Evolutionary conservation across 2,329 filamentous ascomycete genomes (phyloP).

Genomic region (Penicillium glabrum): DNA sequence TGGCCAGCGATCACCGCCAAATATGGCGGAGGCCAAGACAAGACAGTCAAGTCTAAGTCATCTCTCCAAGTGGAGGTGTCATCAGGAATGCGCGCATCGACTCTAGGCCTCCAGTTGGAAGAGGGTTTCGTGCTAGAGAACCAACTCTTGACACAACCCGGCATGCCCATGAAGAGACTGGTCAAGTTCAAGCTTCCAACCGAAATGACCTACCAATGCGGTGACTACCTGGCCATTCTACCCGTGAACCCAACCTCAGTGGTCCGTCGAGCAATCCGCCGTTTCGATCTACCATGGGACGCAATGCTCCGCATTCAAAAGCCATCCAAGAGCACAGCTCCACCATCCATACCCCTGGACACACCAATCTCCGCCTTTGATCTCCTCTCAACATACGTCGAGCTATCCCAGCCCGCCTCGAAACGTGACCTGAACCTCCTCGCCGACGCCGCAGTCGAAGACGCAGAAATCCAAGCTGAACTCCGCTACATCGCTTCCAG

Average conservation of each 20-base stretch:
- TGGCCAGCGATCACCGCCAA: slow-evolving; percentile 52
- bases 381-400: slow-evolving; percentile 69
- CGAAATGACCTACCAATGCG: slow-evolving; percentile 65
- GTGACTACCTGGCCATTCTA: slow-evolving; percentile 74
- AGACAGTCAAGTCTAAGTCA: slow-evolving; percentile 35
- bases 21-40: slow-evolving; percentile 27
- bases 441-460: slow-evolving; percentile 48
- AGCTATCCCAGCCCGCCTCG: slow-evolving; percentile 70
- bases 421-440: slow-evolving; percentile 58
- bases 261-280: slow-evolving; percentile 62
- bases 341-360: slow-evolving; percentile 51
- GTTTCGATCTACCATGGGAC: slow-evolving; percentile 69
- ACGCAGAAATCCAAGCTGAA: slow-evolving; percentile 49
- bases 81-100: slow-evolving; percentile 54
- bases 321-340: slow-evolving; percentile 44
- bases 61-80: slow-evolving; percentile 51
- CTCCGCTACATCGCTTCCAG: slow-evolving; percentile 30
- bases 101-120: slow-evolving; percentile 63
- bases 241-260: slow-evolving; percentile 66
- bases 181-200: slow-evolving; percentile 68
- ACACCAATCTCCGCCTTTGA: slow-evolving; percentile 61
- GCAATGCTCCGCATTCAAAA: slow-evolving; percentile 62
- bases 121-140: slow-evolving; percentile 60
- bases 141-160: slow-evolving; percentile 51
- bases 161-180: slow-evolving; percentile 60